phyloP scores from a whole-genome alignment of 768 basidiomycete species.

The Leccinum broughii region DNA sequence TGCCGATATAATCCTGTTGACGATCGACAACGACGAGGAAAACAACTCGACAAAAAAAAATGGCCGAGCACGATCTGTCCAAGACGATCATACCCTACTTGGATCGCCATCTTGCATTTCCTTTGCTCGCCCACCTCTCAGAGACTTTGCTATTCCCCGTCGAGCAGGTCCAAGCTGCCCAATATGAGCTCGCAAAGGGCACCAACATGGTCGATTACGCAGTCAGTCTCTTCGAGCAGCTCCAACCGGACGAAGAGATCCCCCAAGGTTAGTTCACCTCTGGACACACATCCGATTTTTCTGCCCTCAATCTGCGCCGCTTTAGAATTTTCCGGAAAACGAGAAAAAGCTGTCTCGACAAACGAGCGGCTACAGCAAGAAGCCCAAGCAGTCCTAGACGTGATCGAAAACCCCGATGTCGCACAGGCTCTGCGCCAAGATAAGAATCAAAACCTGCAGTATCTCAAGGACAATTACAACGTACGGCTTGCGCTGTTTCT shows the following conservation, averaged over 20 bases:
- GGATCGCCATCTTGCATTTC: conserved; percentile 93
- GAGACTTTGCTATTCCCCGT: conserved; percentile 74
- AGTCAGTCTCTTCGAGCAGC: conserved; percentile 72
- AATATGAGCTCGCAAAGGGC: conserved; percentile 96
- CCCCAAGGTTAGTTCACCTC: conserved; percentile 57
- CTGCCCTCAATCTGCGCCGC: background rate
- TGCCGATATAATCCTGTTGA: background rate
- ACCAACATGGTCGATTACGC: conserved; percentile 99
- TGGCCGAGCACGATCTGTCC: conserved; percentile 91
- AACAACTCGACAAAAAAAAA: conserved; percentile 30
- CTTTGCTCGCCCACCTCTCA: conserved; percentile 84
- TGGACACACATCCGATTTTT: background rate
- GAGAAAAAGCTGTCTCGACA: conserved; percentile 78
- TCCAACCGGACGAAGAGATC: conserved; percentile 69
- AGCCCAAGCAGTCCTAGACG: conserved; percentile 90
- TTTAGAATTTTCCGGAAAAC: conserved; percentile 81
- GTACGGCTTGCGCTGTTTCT: conserved; percentile 45
- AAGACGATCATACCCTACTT: conserved; percentile 88
- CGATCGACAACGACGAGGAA: conserved; percentile 2
- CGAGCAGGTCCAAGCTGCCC: conserved; percentile 81
- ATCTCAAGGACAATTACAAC: conserved; percentile 89
- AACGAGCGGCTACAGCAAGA: conserved; percentile 85
- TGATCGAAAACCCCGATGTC: conserved; percentile 96
- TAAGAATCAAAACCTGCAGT: conserved; percentile 94
- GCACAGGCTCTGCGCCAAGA: conserved; percentile 93